Conservation (phyloP, 148 eudicot species). For the Limonium bicolor region DNA sequence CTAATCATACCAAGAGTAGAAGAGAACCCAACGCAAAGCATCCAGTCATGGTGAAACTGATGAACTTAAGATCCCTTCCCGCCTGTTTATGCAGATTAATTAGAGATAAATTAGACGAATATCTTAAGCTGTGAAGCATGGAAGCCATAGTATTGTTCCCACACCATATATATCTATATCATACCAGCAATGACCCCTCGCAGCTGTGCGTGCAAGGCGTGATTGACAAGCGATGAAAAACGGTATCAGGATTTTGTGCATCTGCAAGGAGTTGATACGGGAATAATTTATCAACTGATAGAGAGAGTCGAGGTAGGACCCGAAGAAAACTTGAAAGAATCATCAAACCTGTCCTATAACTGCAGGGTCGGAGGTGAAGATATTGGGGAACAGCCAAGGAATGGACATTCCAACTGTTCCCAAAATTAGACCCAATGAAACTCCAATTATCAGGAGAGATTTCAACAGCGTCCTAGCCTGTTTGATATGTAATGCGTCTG, state of each 20-base stretch:
- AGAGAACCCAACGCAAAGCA: conserved; percentile 57
- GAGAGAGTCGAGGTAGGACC: too few species aligned
- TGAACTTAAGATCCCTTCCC: conserved; percentile 69
- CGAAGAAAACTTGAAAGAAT: neutral
- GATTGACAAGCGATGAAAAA: conserved; percentile 40
- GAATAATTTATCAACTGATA: too few species aligned
- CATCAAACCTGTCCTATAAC: conserved; percentile 63
- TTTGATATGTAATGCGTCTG: conserved; percentile 2
- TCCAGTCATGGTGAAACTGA: conserved; percentile 63
- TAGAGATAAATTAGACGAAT: neutral
- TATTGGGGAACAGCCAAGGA: conserved; percentile 63
- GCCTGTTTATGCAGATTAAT: conserved; percentile 30
- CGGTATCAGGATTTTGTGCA: conserved; percentile 50
- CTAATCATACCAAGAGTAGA: conserved; percentile 49
- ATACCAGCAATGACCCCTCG: conserved; percentile 65
- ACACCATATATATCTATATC: too few species aligned
- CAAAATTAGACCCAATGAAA: conserved; percentile 44
- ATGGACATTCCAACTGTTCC: conserved; percentile 56
- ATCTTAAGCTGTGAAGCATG: neutral
- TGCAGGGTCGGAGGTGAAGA: conserved; percentile 66
- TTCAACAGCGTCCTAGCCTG: conserved; percentile 70
- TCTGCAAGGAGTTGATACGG: conserved; percentile 16
- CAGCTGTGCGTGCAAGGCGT: conserved; percentile 49
- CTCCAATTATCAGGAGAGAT: conserved; percentile 71
- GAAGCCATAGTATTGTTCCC: neutral